These are phyloP conservation scores for Capsicum baccatum DNA, from an alignment of 257 asterid genomes.

Conservation along the genomic window DNA sequence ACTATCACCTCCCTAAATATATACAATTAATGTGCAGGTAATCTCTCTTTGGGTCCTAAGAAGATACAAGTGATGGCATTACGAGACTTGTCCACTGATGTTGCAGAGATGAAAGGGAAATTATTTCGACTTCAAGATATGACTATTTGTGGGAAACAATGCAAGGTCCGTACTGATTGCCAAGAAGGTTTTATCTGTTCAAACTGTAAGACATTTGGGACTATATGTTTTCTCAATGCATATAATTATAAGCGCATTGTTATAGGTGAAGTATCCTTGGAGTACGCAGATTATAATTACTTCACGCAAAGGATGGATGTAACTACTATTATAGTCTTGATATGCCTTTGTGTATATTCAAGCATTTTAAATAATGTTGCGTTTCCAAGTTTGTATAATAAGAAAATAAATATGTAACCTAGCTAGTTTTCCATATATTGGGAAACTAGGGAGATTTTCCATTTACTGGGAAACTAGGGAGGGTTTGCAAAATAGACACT, in stretches of 20 bases:
- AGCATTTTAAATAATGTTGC: background rate
- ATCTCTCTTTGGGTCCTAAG: background rate
- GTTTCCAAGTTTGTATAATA: background rate
- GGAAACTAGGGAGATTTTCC: no score
- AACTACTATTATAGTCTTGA: background rate
- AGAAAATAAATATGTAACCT: background rate
- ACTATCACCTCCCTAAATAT: no score
- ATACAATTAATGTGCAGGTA: background rate
- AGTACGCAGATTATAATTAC: background rate
- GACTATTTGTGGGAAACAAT: background rate
- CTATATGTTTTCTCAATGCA: background rate
- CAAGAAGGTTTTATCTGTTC: background rate
- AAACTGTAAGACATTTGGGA: background rate
- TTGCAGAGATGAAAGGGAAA: conserved; percentile 6
- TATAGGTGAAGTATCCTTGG: background rate
- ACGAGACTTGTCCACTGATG: background rate
- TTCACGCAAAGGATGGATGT: background rate
- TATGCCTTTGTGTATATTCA: background rate
- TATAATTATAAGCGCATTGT: background rate
- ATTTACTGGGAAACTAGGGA: no score
- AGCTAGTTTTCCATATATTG: no score
- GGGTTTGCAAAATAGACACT: no score
- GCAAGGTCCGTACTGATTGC: background rate
- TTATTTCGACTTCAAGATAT: background rate
- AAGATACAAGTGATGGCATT: conserved; percentile 1